Base-by-base conservation (phyloP, 2,329 filamentous ascomycete genomes). In the Fusarium xylarioides region DNA sequence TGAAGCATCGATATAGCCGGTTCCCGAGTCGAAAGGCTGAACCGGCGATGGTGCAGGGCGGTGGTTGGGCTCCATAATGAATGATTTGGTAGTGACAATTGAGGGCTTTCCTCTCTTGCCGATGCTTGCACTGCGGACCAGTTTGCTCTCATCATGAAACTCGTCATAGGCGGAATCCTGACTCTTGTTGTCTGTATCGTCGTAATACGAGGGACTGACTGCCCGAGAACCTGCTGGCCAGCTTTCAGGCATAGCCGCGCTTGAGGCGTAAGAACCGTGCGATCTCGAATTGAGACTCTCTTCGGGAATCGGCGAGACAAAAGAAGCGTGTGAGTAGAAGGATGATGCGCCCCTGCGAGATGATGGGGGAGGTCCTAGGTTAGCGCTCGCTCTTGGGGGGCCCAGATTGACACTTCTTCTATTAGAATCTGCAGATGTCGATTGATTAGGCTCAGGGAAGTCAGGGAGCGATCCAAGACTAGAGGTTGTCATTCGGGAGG, bases 231-330 rank as follows among this genome's bases (percentile, higher is more conserved):
- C 79, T 9, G 85, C 87, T 9, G 85, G 89, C 89, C 91, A 94
- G 74, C 85, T 90, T 26, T 90, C 88, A 2, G 92, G 92, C 79
- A 94, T 93, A 1, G 89, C 92, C 40, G 90, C 88, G 74, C 92
- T 94, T 6, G 93, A 94, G 28, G 90, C 92, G 76, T 89, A 91
- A 0, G 92, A 94, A 34, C 86, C 85, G 77, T 90, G 88, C 2
- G 90, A 90, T 60, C 86, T 83, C 7, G 86, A 83, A 30, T 86
- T 84, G 0, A 88, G 86, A 70, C 87, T 89, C 78, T 95, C 92
- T 80, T 95, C 93, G 1, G 91, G 91, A 59, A 95, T 95, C 1
- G 93, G 92, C 1, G 92, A 92, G 32, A 95, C 91, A 67, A 87
- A 91, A 0, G 91, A 92, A 18, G 85, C 82, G 71, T 86, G 88